These are phyloP conservation scores for Colletotrichum cuscutae DNA, from an alignment of 2,329 filamentous ascomycete species.

Conservation along the genomic window DNA sequence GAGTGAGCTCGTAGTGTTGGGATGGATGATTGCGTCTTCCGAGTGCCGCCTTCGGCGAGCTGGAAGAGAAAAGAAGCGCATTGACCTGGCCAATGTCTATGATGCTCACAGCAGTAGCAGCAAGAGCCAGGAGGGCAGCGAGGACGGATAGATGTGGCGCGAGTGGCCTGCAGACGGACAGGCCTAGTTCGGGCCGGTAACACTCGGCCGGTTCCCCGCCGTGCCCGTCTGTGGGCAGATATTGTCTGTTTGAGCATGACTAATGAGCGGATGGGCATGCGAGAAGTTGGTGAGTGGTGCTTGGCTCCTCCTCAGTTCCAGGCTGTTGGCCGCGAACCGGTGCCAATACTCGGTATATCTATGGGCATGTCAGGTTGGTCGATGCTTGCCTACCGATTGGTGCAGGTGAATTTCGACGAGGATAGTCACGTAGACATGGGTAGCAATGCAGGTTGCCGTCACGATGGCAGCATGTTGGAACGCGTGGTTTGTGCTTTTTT, in stretches of 20 bases:
- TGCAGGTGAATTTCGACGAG: neutral
- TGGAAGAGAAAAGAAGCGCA: neutral
- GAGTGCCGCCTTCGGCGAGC: slow-evolving; percentile 19
- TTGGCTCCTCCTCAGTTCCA: neutral
- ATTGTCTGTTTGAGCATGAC: neutral
- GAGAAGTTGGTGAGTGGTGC: neutral
- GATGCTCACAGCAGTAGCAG: neutral
- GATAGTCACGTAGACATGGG: neutral
- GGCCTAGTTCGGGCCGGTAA: neutral
- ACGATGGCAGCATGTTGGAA: neutral
- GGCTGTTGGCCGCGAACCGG: neutral
- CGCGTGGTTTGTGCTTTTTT: slow-evolving; percentile 2
- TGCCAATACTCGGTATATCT: neutral
- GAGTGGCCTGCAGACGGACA: neutral
- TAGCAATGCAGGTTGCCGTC: slow-evolving; percentile 1
- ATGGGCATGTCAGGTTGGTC: neutral
- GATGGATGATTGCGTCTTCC: slow-evolving; percentile 11
- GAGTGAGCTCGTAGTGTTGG: neutral
- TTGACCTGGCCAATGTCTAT: neutral
- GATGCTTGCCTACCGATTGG: neutral
- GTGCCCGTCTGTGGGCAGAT: slow-evolving; percentile 13
- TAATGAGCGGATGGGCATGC: neutral
- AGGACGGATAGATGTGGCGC: neutral
- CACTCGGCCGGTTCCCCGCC: slow-evolving; percentile 16
- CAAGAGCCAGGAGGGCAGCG: too few relatives aligned